Evolutionary conservation across 139 green algal genomes (phyloP).

Genomic region (Monoraphidium neglectum): DNA sequence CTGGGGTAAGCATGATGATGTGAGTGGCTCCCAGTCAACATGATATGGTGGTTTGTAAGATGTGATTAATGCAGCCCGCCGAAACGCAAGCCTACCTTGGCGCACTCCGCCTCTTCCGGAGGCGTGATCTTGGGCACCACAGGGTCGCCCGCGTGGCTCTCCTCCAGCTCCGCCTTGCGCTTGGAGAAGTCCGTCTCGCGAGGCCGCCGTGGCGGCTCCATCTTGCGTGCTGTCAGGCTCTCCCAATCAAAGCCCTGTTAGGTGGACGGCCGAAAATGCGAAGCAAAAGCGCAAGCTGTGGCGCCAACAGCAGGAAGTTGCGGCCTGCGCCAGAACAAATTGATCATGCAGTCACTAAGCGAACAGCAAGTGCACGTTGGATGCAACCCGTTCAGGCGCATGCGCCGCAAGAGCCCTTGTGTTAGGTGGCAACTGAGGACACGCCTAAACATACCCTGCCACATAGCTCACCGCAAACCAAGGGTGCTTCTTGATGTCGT

Average conservation of each 20-base stretch:
- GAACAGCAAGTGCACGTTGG: background rate
- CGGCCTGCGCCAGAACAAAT: background rate
- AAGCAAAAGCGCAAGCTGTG: too few relatives aligned
- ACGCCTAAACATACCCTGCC: background rate
- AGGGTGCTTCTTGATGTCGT: constrained; percentile 88
- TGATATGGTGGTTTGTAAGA: too few relatives aligned
- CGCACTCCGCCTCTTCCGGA: constrained; percentile 67
- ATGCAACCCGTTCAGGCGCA: too few relatives aligned
- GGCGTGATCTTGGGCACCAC: constrained; percentile 53
- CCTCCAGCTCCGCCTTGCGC: constrained; percentile 57
- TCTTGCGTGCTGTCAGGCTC: constrained; percentile 70
- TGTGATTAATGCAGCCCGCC: too few relatives aligned
- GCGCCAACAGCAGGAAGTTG: too few relatives aligned
- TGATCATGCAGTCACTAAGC: background rate
- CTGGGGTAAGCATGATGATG: too few relatives aligned
- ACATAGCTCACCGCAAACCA: constrained; percentile 77
- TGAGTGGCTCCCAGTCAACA: too few relatives aligned
- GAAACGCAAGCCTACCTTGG: too few relatives aligned
- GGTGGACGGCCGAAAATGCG: too few relatives aligned
- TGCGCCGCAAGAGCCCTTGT: too few relatives aligned
- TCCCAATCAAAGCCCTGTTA: constrained; percentile 88
- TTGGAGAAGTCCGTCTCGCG: constrained; percentile 78
- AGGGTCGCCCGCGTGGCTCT: constrained; percentile 43
- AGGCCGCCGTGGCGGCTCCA: constrained; percentile 73
- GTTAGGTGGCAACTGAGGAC: background rate